Conservation (phyloP, 2,329 filamentous ascomycete species). For the Xylariaceae sp. region DNA sequence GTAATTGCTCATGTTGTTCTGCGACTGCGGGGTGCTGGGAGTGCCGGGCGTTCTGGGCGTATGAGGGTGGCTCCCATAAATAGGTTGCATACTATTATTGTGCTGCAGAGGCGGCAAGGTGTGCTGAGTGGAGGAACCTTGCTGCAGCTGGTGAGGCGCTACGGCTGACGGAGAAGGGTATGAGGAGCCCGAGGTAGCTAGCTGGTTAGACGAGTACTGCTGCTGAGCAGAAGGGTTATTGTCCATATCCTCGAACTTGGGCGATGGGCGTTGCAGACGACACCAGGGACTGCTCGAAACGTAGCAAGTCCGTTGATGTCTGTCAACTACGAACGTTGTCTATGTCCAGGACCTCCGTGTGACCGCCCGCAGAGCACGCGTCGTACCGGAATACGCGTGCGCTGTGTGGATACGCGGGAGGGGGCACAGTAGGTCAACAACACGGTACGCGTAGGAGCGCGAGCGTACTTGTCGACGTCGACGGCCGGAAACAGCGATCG, state of each 20-base stretch:
- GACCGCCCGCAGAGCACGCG: conserved; percentile 13
- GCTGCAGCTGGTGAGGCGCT: conserved; percentile 49
- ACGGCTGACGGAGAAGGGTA: conserved; percentile 51
- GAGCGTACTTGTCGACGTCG: conserved; percentile 11
- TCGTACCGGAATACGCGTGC: conserved; percentile 11
- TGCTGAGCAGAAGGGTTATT: conserved; percentile 37
- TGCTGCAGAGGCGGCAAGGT: conserved; percentile 54
- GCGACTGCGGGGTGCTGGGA: conserved; percentile 56
- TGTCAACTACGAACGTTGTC: conserved; percentile 15
- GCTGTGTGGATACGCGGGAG: conserved; percentile 16
- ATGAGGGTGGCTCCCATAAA: conserved; percentile 58
- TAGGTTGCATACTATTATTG: conserved; percentile 46
- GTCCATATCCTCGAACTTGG: conserved; percentile 47
- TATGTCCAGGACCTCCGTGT: conserved; percentile 1
- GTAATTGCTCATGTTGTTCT: conserved; percentile 45
- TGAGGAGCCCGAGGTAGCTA: conserved; percentile 50
- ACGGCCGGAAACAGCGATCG: conserved; percentile 24
- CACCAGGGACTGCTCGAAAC: conserved; percentile 25
- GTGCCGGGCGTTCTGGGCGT: conserved; percentile 61
- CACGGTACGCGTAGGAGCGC: conserved; percentile 18
- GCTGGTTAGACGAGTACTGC: conserved; percentile 52
- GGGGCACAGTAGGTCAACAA: conserved; percentile 15
- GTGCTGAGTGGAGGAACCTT: conserved; percentile 45
- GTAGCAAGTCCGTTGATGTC: conserved; percentile 25
- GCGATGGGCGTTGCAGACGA: conserved; percentile 22